These are phyloP conservation scores for Blastobotrys serpentis DNA, from an alignment of 1,139 yeast species.

Conservation along the genomic window DNA sequence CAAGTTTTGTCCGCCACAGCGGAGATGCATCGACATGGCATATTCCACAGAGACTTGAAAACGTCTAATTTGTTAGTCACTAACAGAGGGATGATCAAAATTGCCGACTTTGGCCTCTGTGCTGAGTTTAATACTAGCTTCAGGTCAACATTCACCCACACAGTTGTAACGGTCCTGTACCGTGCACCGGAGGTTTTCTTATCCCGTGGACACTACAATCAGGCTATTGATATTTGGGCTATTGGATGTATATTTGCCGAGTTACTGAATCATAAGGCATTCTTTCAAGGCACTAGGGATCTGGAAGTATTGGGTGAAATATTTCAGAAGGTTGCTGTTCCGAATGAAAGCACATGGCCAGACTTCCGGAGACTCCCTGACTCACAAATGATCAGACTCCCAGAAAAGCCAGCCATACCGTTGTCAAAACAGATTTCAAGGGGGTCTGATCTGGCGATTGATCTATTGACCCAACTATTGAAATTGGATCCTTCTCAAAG, in stretches of 20 bases:
- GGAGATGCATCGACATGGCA: conserved; percentile 87
- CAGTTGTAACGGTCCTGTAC: conserved; percentile 91
- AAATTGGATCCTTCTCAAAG: conserved; percentile 79
- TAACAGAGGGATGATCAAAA: conserved; percentile 89
- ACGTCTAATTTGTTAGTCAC: conserved; percentile 85
- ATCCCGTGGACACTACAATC: conserved; percentile 87
- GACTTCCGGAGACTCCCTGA: conserved; percentile 15
- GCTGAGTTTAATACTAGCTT: conserved; percentile 87
- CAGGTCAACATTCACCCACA: conserved; percentile 13
- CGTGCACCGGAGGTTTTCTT: conserved; percentile 88
- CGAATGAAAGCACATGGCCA: conserved; percentile 64
- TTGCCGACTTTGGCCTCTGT: conserved; percentile 95
- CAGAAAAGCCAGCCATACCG: conserved; percentile 55
- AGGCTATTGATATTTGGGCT: conserved; percentile 96
- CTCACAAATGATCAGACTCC: conserved; percentile 80
- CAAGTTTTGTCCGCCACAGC: conserved; percentile 59
- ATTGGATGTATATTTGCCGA: conserved; percentile 96
- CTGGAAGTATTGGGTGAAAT: conserved; percentile 90
- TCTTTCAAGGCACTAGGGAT: conserved; percentile 89
- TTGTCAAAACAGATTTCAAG: conserved; percentile 53
- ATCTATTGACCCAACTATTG: conserved; percentile 69
- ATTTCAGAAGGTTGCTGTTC: conserved; percentile 79
- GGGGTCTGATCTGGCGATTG: conserved; percentile 70
- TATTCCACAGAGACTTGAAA: conserved; percentile 88
- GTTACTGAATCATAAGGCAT: conserved; percentile 79